phyloP scores from a whole-genome alignment of 2,329 filamentous ascomycete genomes.

The Penicillium sp. region DNA sequence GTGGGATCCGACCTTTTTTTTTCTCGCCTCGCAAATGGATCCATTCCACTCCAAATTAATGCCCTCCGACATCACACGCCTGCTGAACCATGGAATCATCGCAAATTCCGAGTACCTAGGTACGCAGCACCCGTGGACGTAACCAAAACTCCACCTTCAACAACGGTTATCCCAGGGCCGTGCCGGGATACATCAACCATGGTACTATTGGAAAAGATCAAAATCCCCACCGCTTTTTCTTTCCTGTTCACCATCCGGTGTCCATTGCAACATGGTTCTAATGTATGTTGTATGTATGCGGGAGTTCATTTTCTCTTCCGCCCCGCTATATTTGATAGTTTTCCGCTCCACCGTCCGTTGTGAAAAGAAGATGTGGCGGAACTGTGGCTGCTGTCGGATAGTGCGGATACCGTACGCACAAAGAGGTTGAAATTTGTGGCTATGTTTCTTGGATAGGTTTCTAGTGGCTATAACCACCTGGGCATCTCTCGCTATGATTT shows the following conservation, averaged over 20 bases:
- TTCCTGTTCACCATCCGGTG: not conserved
- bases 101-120: not conserved
- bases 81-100: conserved; percentile 21
- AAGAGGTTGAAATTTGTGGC: conserved; percentile 5
- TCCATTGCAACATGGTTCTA: not conserved
- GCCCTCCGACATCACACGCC: conserved; percentile 7
- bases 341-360: conserved; percentile 20
- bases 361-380: conserved; percentile 15
- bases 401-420: conserved; percentile 22
- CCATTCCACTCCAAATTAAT: conserved; percentile 10
- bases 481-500: not conserved
- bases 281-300: not conserved
- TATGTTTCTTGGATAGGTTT: not conserved
- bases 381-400: conserved; percentile 20
- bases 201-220: conserved; percentile 8
- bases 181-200: conserved; percentile 23
- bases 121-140: conserved; percentile 2
- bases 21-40: conserved; percentile 8
- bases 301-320: conserved; percentile 7
- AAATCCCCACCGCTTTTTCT: conserved; percentile 9
- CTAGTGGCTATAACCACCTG: not conserved
- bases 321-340: conserved; percentile 19
- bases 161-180: conserved; percentile 26
- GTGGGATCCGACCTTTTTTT: conserved; percentile 8
- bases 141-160: conserved; percentile 22